A percentile compares a stretch with the other conserved stretches of the same genome.
phyloP scores from a whole-genome alignment of 257 asterid species.

The Solanum stenotomum region DNA sequence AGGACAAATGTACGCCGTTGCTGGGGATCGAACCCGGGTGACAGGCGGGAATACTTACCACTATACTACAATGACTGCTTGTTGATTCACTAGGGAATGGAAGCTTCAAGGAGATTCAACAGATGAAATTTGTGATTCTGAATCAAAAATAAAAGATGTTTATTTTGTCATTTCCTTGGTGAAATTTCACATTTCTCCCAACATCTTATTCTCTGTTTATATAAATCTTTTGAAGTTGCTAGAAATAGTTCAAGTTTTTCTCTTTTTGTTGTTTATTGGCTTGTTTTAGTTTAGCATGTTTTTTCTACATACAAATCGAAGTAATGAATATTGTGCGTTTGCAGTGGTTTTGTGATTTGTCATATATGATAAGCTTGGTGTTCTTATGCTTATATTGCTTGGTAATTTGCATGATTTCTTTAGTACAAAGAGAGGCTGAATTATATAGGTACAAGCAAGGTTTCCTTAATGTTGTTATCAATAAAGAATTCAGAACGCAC shows the following conservation, averaged over 20 bases:
- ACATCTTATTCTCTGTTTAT: neutral
- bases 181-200: neutral
- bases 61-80: neutral
- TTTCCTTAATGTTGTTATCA: too few species aligned
- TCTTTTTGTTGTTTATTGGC: neutral
- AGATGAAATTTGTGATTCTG: too few species aligned
- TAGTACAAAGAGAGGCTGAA: too few species aligned
- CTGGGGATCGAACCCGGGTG: conserved; percentile 38
- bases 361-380: neutral
- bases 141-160: too few species aligned
- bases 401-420: too few species aligned
- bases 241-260: neutral
- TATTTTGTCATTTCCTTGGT: neutral
- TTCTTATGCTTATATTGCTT: too few species aligned
- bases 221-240: neutral
- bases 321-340: neutral
- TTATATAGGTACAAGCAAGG: too few species aligned
- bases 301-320: neutral
- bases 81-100: neutral
- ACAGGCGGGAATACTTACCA: conserved; percentile 43
- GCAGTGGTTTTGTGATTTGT: neutral
- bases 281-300: neutral
- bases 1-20: conserved; percentile 16
- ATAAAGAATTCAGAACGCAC: too few species aligned
- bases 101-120: too few species aligned